Conservation (phyloP, 305 asterid species). For the Fraxinus floribunda region DNA sequence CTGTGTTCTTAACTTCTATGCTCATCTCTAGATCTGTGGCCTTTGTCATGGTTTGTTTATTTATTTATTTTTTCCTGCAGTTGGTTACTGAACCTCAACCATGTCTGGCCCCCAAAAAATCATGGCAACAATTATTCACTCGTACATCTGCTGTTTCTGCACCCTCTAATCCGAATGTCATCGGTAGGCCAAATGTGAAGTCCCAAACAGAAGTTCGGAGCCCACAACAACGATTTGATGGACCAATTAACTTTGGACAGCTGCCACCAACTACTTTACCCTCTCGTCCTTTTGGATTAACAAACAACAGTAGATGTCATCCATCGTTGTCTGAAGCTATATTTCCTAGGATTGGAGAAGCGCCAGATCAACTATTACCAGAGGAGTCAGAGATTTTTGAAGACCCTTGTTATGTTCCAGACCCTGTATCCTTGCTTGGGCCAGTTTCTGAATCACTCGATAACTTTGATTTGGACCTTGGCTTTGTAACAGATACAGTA, state of each 20-base stretch:
- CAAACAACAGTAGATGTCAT: constrained; percentile 41
- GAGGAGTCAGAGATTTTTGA: constrained; percentile 88
- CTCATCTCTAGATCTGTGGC: constrained; percentile 13
- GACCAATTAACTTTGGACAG: constrained; percentile 63
- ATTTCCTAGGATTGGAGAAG: constrained; percentile 56
- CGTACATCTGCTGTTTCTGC: constrained; percentile 65
- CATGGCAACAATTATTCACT: constrained; percentile 93
- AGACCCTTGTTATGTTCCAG: constrained; percentile 96
- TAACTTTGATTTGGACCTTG: constrained; percentile 77
- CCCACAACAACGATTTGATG: constrained; percentile 60
- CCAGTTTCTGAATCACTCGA: constrained; percentile 97
- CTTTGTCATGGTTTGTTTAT: not conserved
- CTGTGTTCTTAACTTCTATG: constrained; percentile 12
- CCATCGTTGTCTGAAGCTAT: constrained; percentile 51
- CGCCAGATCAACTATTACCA: constrained; percentile 53
- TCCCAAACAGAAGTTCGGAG: constrained; percentile 54
- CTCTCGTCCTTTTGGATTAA: constrained; percentile 53
- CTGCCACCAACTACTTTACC: constrained; percentile 60
- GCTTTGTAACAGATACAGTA: constrained; percentile 55
- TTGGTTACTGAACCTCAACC: constrained; percentile 64
- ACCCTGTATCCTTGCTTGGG: constrained; percentile 85
- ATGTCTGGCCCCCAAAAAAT: constrained; percentile 69
- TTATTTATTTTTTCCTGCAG: constrained; percentile 42
- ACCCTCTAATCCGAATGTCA: constrained; percentile 61
- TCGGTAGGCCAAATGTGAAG: constrained; percentile 64